Evolutionary conservation across 306 rosid genomes (phyloP), one percentile per base, ranked within the genome.

Genomic region (Acacia acuminata): DNA sequence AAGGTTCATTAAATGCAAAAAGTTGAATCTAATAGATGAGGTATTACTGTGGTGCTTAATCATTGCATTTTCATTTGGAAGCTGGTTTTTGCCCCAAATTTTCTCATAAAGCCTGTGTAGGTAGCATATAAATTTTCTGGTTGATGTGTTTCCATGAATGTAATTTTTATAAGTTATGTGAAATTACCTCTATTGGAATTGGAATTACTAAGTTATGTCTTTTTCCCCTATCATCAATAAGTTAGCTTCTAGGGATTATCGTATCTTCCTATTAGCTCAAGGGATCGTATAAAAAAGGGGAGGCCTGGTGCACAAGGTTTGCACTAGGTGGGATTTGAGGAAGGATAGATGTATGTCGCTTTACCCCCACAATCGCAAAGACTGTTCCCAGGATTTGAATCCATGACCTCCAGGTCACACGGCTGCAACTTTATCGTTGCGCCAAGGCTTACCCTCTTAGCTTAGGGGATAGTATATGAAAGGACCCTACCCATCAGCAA

Each of bases 11-110:
- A 38, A 45, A 67, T 72, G 43, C 34, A 32, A 19, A 66, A 51
- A 65, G 43, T 63, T 63, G 20, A n/a, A 75, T 73, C 19, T 67
- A 81, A 68, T 61, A 53, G 78, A 56, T 69, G 66, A 48, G 53
- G 53, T 14, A 48, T 48, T 66, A 67, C 64, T 47, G 51, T 36
- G 53, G 61, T 36, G 67, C 38, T 47, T 73, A 32, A 78, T 24
- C 86, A 50, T 13, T 32, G 14, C 71, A 24, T 38, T 43, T 25
- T 22, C 77, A 51, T 64, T 43, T 10, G 38, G 25, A 42, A 10
- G 40, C 55, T 61, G 42, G 79, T 79, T 63, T 58, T 80, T 60
- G 34, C 81, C 40, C 63, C 25, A 30, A 38, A 61, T 12, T 42
- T 70, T 70, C 65, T 44, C 51, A 15, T 45, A 25, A 64, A 75